Evolutionary conservation across 768 basidiomycete genomes (phyloP).

Genomic region (Phanerodontia chrysosporium): DNA sequence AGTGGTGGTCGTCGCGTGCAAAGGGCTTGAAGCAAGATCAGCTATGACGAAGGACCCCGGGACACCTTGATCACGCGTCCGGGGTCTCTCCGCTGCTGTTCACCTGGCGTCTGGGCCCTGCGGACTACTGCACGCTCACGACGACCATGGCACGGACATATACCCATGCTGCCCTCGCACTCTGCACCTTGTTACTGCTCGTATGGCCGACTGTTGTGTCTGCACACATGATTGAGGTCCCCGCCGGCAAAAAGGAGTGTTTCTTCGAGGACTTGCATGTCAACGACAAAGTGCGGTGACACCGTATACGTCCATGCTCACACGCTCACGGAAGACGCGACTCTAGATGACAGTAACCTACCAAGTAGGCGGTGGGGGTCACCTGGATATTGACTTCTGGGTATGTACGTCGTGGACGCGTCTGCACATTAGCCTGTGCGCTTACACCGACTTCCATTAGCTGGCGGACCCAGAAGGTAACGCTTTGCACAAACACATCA

Average conservation of each 20-base stretch:
- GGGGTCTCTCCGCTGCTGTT: slow-evolving; percentile 7
- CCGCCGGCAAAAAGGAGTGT: slow-evolving; percentile 84
- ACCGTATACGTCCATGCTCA: background rate
- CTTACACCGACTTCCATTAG: slow-evolving; percentile 35
- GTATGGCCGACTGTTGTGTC: slow-evolving; percentile 34
- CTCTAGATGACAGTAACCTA: slow-evolving; percentile 97
- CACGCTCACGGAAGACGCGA: background rate
- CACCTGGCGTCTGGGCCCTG: background rate
- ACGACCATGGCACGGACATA: slow-evolving; percentile 35
- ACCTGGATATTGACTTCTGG: slow-evolving; percentile 97
- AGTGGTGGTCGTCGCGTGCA: slow-evolving; percentile 15
- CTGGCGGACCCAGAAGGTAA: slow-evolving; percentile 71
- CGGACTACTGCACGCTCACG: background rate
- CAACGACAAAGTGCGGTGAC: slow-evolving; percentile 71
- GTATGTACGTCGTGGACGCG: slow-evolving; percentile 36
- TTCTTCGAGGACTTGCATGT: slow-evolving; percentile 93
- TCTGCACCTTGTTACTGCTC: slow-evolving; percentile 37
- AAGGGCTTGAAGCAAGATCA: slow-evolving; percentile 13
- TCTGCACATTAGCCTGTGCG: background rate
- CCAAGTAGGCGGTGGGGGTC: slow-evolving; percentile 96
- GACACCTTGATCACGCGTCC: background rate
- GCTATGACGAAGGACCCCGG: slow-evolving; percentile 2
- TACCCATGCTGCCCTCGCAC: slow-evolving; percentile 35
- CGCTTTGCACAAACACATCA: slow-evolving; percentile 73
- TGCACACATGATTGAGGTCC: slow-evolving; percentile 70